phyloP scores from a whole-genome alignment of 2,329 filamentous ascomycete genomes.

The Moelleriella libera region DNA sequence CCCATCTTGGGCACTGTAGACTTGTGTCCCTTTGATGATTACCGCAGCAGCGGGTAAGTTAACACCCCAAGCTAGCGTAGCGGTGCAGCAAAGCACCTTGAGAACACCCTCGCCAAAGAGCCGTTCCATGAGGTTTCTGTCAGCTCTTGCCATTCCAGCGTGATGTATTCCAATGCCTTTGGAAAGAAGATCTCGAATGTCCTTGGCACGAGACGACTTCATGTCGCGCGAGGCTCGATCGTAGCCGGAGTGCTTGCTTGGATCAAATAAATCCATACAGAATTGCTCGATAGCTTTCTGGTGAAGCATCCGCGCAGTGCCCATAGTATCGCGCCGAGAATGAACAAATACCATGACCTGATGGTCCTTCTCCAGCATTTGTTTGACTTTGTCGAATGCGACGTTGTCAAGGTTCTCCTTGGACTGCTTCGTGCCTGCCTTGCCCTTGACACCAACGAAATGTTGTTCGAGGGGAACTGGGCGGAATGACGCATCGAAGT shows the following conservation, averaged over 20 bases:
- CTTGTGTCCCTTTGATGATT: conserved; percentile 93
- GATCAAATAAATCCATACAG: conserved; percentile 72
- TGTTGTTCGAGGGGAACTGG: conserved; percentile 95
- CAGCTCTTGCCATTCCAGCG: conserved; percentile 87
- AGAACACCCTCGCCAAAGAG: conserved; percentile 86
- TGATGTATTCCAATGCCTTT: conserved; percentile 94
- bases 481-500: conserved; percentile 91
- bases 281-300: conserved; percentile 75
- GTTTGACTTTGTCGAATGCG: conserved; percentile 85
- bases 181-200: conserved; percentile 75
- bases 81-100: conserved; percentile 95
- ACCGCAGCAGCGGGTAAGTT: conserved; percentile 95
- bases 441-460: conserved; percentile 92
- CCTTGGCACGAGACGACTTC: conserved; percentile 70
- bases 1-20: conserved; percentile 92
- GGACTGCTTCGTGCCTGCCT: conserved; percentile 64
- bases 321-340: conserved; percentile 83
- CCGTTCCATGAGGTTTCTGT: conserved; percentile 89
- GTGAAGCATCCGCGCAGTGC: conserved; percentile 72
- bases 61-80: conserved; percentile 95
- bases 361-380: conserved; percentile 85
- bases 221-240: conserved; percentile 70
- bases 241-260: conserved; percentile 63
- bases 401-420: conserved; percentile 80
- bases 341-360: conserved; percentile 99